These are phyloP conservation scores for Citrullus amarus DNA, from an alignment of 306 rosid genomes.

Conservation along the genomic window DNA sequence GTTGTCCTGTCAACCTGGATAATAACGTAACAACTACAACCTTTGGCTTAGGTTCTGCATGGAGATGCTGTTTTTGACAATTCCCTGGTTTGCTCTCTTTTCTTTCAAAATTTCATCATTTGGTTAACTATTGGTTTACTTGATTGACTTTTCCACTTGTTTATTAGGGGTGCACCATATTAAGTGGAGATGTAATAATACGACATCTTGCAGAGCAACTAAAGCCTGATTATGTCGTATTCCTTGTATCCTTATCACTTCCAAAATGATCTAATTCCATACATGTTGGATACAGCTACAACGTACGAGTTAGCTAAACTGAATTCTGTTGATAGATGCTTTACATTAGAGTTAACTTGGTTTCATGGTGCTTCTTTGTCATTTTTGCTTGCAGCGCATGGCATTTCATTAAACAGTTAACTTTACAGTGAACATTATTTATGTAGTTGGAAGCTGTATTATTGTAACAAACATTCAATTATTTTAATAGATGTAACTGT, in stretches of 20 bases:
- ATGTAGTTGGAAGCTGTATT: not conserved
- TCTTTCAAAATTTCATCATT: conserved; percentile 4
- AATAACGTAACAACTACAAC: conserved; percentile 1
- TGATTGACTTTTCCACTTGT: not conserved
- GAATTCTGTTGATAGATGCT: not conserved
- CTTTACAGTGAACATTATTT: not conserved
- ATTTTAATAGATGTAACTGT: not conserved
- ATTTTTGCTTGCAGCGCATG: not conserved
- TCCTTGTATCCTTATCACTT: conserved; percentile 30
- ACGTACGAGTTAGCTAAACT: not conserved
- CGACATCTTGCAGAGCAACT: conserved; percentile 66
- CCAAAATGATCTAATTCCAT: not conserved
- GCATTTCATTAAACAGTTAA: not conserved
- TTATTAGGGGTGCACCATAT: conserved; percentile 75
- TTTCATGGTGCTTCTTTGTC: not conserved
- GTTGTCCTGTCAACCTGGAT: not conserved
- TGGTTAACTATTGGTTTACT: not conserved
- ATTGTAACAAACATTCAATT: not conserved
- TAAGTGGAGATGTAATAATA: conserved; percentile 92
- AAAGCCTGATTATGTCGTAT: conserved; percentile 61
- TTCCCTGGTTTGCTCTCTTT: conserved; percentile 41
- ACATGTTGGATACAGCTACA: not conserved
- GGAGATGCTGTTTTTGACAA: conserved; percentile 91
- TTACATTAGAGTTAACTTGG: not conserved
- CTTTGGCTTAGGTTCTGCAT: conserved; percentile 56